Base-by-base conservation (phyloP, 2,329 filamentous ascomycete genomes). In the Penicillium italicum region DNA sequence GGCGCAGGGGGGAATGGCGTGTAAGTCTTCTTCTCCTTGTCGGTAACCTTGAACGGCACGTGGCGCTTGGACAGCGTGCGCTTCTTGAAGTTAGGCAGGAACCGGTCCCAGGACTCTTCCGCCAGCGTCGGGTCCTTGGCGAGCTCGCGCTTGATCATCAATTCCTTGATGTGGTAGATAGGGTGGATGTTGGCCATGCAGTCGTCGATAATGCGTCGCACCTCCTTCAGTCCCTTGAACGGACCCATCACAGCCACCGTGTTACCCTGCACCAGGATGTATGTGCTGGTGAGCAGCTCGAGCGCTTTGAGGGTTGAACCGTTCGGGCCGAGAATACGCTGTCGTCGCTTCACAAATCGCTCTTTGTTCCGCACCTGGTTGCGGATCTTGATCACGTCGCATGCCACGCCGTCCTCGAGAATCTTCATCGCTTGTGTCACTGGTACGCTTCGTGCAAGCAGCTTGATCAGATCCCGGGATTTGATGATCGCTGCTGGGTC, bases 41-140 rank as follows among this genome's bases (percentile, higher is more conserved):
- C 92, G 51, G 85, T 91, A 71, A 99, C 86, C 69, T 90, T 91
- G 80, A 85, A 84, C 0, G 94, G 95, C 66, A 87, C 85, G 64
- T 85, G 84, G 63, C 94, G 83, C 79, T 91, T 92, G 78, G 85
- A 91, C 62, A 97, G 82, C 53, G 88, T 93, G 69, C 90, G 86
- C 80, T 90, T 96, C 84, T 96, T 96, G 81, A 97, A 97, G 73
- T 99, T 91, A 48, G 94, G 94, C 49, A 99, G 80, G 79, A 97
- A 99, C 18, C 93, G 85, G 68, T 96, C 91, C 93, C 93, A 99
- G 73, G 86, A 94, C 77, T 97, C 92, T 65, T 88, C 85, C 49
- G 85, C 89, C 22, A 97, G 82, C 41, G 88, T 87, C 0, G 91
- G 91, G 68, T 96, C 91, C 76, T 96, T 96, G 55, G 88, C 90